Conservation (phyloP, 2,329 filamentous ascomycete species). For the Lizonia empirigonia region DNA sequence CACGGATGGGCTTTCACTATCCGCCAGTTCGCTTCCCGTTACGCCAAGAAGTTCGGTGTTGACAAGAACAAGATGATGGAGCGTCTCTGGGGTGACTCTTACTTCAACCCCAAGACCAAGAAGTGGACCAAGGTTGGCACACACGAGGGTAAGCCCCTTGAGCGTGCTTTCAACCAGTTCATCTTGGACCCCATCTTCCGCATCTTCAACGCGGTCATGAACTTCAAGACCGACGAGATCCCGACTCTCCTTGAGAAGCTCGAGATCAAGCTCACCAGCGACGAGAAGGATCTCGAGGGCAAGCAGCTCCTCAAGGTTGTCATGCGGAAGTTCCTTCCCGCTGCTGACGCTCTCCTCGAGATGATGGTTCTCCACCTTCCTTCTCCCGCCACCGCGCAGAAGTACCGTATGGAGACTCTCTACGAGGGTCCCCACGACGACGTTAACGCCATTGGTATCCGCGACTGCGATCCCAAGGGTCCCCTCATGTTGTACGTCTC, state of each 20-base stretch:
- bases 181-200: constrained; percentile 99
- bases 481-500: constrained; percentile 99
- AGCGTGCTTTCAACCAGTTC: constrained; percentile 99
- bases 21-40: constrained; percentile 93
- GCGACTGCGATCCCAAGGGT: constrained; percentile 96
- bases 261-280: constrained; percentile 82
- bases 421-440: constrained; percentile 98
- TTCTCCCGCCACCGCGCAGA: constrained; percentile 93
- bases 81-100: constrained; percentile 99
- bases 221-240: constrained; percentile 97
- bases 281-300: constrained; percentile 93
- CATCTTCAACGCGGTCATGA: constrained; percentile 95
- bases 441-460: constrained; percentile 92
- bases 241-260: constrained; percentile 86
- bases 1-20: constrained; percentile 99
- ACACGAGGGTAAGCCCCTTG: constrained; percentile 84
- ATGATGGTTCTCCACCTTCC: constrained; percentile 99
- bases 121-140: constrained; percentile 94
- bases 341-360: constrained; percentile 96
- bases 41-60: constrained; percentile 99
- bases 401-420: constrained; percentile 96
- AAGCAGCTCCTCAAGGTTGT: constrained; percentile 97
- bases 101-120: constrained; percentile 99
- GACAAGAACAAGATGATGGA: constrained; percentile 99
- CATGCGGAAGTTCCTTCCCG: constrained; percentile 98